Base-by-base conservation (phyloP, 2,329 filamentous ascomycete genomes). In the Podosphaera aphanis region DNA sequence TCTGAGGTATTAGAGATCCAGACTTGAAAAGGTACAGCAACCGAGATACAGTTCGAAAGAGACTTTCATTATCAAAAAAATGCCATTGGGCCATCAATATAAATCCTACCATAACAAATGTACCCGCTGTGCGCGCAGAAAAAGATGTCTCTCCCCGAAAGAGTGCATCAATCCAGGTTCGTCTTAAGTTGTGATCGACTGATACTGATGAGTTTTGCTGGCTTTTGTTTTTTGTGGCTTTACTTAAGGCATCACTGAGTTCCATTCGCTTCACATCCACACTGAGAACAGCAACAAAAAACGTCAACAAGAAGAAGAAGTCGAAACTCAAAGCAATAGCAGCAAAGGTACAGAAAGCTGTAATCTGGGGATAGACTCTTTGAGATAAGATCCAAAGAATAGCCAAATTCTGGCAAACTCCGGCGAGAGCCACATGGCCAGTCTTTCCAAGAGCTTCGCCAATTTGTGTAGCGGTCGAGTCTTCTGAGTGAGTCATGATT, bases 181-280 rank as follows among this genome's bases (percentile, higher is more conserved):
- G 62, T 35, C 51, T 55, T 15, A 43, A 50, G 5, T 55, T 53
- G n/a, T 49, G 35, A 21, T 55, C 55, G 13, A n/a, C 15, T 11
- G 27, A n/a, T 18, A n/a, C 15, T 11, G 27, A n/a, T 18, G 47
- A 46, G 19, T 53, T 48, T 13, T 47, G 21, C 15, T 50, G 50
- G 20, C 56, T 55, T 39, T 57, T 61, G 13, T 64, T 63, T 35
- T 67, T 63, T 1, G 67, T 66, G 2, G 66, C 68, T 52, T 50
- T 47, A 29, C 66, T 73, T 8, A 86, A 63, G 2, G 78, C 77
- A 56, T 88, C 81, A 52, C 76, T 74, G 0, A 88, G 68, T 61
- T 88, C 82, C 47, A 79, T 74, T 52, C 82, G 70, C 19, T 77
- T 72, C 8, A 88, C 79, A 58, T 88, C 82, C 38, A 88, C 76